A percentile compares a stretch with the other conserved stretches of the same genome.
Conservation (phyloP, 2,329 filamentous ascomycete species). For the Dactylellina sp. region DNA sequence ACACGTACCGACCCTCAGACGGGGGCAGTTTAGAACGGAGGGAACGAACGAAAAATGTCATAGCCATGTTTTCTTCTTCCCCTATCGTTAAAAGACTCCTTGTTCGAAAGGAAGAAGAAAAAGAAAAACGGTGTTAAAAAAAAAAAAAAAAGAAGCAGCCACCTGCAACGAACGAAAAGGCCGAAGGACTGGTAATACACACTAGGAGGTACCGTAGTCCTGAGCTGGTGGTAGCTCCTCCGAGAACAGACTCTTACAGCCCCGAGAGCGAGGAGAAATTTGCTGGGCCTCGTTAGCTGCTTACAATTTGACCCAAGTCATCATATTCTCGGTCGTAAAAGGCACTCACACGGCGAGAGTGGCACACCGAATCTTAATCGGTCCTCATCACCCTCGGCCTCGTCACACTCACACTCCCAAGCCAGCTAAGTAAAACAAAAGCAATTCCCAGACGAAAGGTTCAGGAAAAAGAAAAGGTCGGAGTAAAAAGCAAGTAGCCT, state of each 20-base stretch:
- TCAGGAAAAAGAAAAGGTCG: too few relatives aligned
- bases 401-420: conserved; percentile 54
- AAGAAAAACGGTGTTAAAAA: conserved; percentile 24
- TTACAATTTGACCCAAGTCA: conserved; percentile 41
- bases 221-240: conserved; percentile 52
- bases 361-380: conserved; percentile 56
- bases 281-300: conserved; percentile 48
- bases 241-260: conserved; percentile 56
- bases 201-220: conserved; percentile 33
- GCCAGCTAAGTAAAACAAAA: conserved; percentile 16
- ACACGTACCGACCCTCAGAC: conserved; percentile 54
- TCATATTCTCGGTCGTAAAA: conserved; percentile 34
- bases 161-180: conserved; percentile 41
- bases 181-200: conserved; percentile 54
- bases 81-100: conserved; percentile 50
- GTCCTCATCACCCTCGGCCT: conserved; percentile 42
- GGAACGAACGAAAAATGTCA: conserved; percentile 50
- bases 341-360: conserved; percentile 41
- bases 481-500: conserved; percentile 42
- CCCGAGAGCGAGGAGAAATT: conserved; percentile 54
- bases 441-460: conserved; percentile 14
- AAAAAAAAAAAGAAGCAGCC: conserved; percentile 12
- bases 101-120: conserved; percentile 46
- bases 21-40: conserved; percentile 49
- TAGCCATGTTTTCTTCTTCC: conserved; percentile 54